Percentiles rank a stretch among this genome's conserved stretches.
Conservation (phyloP, 2,329 filamentous ascomycete species). For the Monosporascus cannonballus region DNA sequence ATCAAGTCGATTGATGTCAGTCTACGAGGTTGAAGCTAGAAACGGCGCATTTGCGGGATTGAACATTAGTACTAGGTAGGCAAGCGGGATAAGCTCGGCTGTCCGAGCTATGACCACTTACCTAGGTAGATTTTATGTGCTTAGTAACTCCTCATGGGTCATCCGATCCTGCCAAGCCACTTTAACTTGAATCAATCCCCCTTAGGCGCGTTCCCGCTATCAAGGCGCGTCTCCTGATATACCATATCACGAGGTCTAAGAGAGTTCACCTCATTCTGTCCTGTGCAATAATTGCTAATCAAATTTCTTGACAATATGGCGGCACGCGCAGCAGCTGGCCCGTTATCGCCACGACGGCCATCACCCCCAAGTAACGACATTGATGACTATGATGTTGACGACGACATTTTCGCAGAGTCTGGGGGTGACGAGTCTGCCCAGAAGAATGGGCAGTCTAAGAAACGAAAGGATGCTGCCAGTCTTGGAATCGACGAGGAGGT, state of each 20-base stretch:
- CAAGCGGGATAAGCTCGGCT: neutral
- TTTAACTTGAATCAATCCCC: conserved; percentile 1
- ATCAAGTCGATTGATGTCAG: conserved; percentile 11
- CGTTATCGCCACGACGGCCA: conserved; percentile 5
- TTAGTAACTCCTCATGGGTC: neutral
- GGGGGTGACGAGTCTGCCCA: conserved; percentile 26
- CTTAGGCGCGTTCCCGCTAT: conserved; percentile 7
- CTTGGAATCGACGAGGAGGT: conserved; percentile 85
- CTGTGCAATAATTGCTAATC: neutral
- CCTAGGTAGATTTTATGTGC: neutral
- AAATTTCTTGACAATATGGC: conserved; percentile 18
- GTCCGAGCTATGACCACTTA: conserved; percentile 10
- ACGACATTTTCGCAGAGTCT: conserved; percentile 44
- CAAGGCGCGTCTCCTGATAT: conserved; percentile 1
- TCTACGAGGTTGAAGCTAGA: conserved; percentile 13
- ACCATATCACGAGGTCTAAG: neutral
- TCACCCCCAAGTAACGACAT: conserved; percentile 57
- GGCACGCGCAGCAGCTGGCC: conserved; percentile 13
- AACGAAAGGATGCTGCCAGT: conserved; percentile 43
- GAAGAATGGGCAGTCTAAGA: conserved; percentile 30
- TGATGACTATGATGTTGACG: conserved; percentile 68
- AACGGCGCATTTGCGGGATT: conserved; percentile 14
- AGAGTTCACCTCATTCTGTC: neutral
- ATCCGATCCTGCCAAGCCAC: neutral
- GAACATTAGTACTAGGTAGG: neutral